Conservation (phyloP, 352 stramenopile genomes). For the Lagenidium sp. region DNA sequence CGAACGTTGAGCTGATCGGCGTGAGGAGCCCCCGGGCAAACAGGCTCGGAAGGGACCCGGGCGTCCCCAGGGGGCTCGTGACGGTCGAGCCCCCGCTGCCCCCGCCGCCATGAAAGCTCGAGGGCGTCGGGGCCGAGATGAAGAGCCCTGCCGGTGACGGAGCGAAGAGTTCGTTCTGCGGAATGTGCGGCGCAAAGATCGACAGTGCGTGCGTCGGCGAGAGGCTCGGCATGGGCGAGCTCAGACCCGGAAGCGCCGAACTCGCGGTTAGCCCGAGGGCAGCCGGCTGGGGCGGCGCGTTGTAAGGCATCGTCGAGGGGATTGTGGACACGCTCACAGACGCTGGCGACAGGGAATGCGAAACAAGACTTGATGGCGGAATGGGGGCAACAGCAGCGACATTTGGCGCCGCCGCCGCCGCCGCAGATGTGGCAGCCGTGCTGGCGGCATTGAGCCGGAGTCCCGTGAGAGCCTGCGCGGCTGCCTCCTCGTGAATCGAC, state of each 20-base stretch:
- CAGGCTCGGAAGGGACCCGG: slow-evolving; percentile 12
- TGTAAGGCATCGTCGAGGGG: neutral
- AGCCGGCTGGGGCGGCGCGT: too few species aligned
- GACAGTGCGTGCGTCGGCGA: slow-evolving; percentile 16
- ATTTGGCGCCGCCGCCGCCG: slow-evolving; percentile 8
- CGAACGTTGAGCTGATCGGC: slow-evolving; percentile 17
- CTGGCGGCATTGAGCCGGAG: slow-evolving; percentile 24
- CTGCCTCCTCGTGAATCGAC: slow-evolving; percentile 47
- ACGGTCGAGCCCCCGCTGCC: neutral
- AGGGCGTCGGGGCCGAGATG: slow-evolving; percentile 11
- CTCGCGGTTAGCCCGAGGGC: too few species aligned
- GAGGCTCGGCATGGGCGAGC: slow-evolving; percentile 5
- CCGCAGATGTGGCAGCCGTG: slow-evolving; percentile 4
- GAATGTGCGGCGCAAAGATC: slow-evolving; percentile 18
- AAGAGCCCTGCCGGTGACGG: slow-evolving; percentile 4
- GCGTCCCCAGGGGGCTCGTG: slow-evolving; percentile 10
- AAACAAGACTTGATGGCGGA: neutral
- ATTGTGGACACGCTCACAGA: neutral
- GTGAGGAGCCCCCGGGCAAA: slow-evolving; percentile 14
- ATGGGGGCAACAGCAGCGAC: slow-evolving; percentile 8
- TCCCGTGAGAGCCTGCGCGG: slow-evolving; percentile 64
- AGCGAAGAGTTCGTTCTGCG: neutral
- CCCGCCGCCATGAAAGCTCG: too few species aligned
- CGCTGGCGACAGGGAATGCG: neutral
- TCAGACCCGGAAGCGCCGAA: too few species aligned